Base-by-base conservation (phyloP, 805 yeast genomes). In the Barnettozyma vustinii region DNA sequence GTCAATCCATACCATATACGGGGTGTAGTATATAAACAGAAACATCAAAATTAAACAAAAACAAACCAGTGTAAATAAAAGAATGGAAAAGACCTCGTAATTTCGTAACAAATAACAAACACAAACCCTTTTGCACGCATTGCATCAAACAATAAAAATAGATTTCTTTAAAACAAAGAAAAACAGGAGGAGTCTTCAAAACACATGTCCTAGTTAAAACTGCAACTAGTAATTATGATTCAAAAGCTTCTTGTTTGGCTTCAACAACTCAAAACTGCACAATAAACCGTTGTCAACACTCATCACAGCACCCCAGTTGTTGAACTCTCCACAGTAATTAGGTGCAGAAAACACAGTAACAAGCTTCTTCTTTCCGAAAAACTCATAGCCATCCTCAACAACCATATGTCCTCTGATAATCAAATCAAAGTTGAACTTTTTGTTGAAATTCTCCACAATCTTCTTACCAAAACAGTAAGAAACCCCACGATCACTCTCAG, bases 261-360 rank as follows among this genome's bases (percentile, higher is more conserved):
- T 96, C 53, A 94, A 73, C 49, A 94, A 75, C 67, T 94, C 99
- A 66, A 94, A 94, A 51, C 94, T 85, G 66, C 99, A 94, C 52
- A 94, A 71, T 55, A 94, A 74, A 60, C 92, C 97, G 53, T 88
- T 95, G 55, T 87, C 81, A 16, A 94, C 98, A 57, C 96, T 84
- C 97, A 94, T 90, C 4, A 92, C 97, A 1, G 99, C 99, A 27
- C 97, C 97, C 96, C 96, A 89, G 61, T 89, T 89, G 64, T 90
- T 73, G 51, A 72, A 72, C 48, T 72, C 76, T 30, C 76, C 76
- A 59, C 76, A 65, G 59, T 87, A 87, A 61, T 87, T 87, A 3
- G 95, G 95, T 4, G 94, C 95, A 52, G 83, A 78, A 59, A 87
- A 87, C 1, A 87, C 81, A 0, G 95, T 87, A 1, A 87, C 94